Evolutionary conservation across 371 early-diverging fungal genomes (phyloP).

Genomic region (Mortierella sp.): DNA sequence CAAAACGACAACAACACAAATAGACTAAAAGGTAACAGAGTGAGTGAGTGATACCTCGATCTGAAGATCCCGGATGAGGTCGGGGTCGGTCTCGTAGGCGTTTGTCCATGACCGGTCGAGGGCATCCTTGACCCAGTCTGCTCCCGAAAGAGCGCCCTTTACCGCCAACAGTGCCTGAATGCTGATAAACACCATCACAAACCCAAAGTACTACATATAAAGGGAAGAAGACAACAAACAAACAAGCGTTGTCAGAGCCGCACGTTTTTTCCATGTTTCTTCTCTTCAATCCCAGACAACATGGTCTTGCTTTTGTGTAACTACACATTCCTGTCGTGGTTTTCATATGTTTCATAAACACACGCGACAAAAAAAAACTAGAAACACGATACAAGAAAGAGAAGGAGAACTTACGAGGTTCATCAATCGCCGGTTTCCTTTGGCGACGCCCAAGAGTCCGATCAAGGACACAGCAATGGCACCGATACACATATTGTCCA

Average conservation of each 20-base stretch:
- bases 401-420: conserved; percentile 24
- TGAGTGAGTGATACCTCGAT: conserved; percentile 38
- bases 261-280: neutral
- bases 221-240: neutral
- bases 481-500: conserved; percentile 28
- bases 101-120: conserved; percentile 32
- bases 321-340: no score
- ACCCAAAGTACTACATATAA: conserved; percentile 27
- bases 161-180: conserved; percentile 20
- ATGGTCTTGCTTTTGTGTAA: neutral
- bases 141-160: conserved; percentile 14
- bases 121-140: conserved; percentile 17
- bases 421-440: conserved; percentile 26
- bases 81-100: conserved; percentile 23
- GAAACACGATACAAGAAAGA: neutral
- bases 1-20: neutral
- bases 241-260: neutral
- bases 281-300: neutral
- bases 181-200: conserved; percentile 15
- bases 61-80: conserved; percentile 28
- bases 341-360: no score
- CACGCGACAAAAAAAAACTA: neutral
- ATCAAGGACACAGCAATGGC: conserved; percentile 27
- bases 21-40: neutral
- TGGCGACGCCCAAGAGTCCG: conserved; percentile 33